These are phyloP conservation scores for Pseudevernia furfuracea DNA, from an alignment of 495 filamentous ascomycete genomes.

Conservation along the genomic window DNA sequence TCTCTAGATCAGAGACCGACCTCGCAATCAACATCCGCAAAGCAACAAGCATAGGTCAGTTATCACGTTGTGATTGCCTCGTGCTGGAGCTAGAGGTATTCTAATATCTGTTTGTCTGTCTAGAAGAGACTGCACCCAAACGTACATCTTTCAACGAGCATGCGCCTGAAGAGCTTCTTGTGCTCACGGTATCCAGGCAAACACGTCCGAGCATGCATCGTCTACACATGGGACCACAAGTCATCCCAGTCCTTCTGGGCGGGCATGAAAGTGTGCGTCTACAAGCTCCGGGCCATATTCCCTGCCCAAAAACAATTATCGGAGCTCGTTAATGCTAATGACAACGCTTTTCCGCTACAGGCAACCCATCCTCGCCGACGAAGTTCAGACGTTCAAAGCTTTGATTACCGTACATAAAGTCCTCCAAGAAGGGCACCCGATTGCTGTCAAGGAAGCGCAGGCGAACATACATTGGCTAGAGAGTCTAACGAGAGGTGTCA, in stretches of 20 bases:
- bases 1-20: constrained; percentile 62
- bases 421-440: constrained; percentile 88
- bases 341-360: constrained; percentile 36
- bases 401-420: constrained; percentile 93
- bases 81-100: background rate
- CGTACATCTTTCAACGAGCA: constrained; percentile 42
- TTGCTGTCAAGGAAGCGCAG: constrained; percentile 81
- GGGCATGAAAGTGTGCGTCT: constrained; percentile 90
- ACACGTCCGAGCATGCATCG: constrained; percentile 96
- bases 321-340: background rate
- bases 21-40: constrained; percentile 93
- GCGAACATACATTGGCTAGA: constrained; percentile 85
- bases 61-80: background rate
- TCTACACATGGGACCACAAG: constrained; percentile 99
- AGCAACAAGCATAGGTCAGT: constrained; percentile 76
- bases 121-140: constrained; percentile 92
- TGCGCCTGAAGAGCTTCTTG: constrained; percentile 8
- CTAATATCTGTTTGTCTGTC: constrained; percentile 15
- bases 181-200: constrained; percentile 48
- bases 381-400: constrained; percentile 90
- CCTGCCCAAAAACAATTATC: too few relatives aligned
- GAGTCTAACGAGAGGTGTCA: constrained; percentile 76
- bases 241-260: constrained; percentile 94
- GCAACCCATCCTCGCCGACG: constrained; percentile 91
- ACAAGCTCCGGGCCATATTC: background rate